phyloP scores from a whole-genome alignment of 179 eudicot genomes.

The Silene noctiflora region DNA sequence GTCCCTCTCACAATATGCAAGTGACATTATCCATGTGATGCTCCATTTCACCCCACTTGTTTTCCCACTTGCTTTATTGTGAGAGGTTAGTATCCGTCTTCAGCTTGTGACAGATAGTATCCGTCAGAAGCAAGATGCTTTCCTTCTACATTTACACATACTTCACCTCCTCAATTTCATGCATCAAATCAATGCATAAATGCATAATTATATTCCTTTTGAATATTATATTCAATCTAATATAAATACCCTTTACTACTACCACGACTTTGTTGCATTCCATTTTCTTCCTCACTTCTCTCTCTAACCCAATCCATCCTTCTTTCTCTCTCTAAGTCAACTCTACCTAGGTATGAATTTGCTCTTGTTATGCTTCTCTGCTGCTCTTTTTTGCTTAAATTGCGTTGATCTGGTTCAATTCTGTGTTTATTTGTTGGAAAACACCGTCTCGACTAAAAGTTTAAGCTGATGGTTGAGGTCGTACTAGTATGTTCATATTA shows the following conservation, averaged over 20 bases:
- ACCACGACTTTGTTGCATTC: neutral
- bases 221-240: neutral
- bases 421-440: neutral
- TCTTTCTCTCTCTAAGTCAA: conserved; percentile 12
- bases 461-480: no score
- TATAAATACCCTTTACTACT: conserved; percentile 7
- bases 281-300: neutral
- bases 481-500: no score
- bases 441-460: no score
- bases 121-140: no score
- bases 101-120: no score
- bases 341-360: conserved; percentile 11
- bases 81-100: no score
- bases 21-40: no score
- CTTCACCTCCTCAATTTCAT: neutral
- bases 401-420: neutral
- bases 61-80: no score
- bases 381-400: neutral
- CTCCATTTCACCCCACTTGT: no score
- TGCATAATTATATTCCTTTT: neutral
- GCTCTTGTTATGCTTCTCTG: neutral
- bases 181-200: neutral
- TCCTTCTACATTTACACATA: no score
- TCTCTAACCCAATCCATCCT: neutral
- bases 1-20: no score